phyloP scores from a whole-genome alignment of 805 yeast genomes.

The Torulaspora franciscae region DNA sequence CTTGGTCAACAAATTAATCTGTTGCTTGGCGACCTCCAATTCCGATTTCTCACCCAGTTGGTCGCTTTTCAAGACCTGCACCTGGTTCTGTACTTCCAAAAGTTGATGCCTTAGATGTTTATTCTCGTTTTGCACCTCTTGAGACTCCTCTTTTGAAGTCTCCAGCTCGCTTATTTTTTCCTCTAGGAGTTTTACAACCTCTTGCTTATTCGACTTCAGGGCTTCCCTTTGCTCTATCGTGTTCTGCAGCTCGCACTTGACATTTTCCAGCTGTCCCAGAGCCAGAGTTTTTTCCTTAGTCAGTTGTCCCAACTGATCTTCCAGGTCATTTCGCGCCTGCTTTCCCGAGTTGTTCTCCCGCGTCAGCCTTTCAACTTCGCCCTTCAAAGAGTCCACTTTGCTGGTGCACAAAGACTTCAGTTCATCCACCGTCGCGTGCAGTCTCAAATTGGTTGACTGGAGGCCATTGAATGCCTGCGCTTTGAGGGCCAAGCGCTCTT shows the following conservation, averaged over 20 bases:
- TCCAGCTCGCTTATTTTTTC: conserved; percentile 32
- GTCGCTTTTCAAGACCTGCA: conserved; percentile 33
- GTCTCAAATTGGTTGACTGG: conserved; percentile 37
- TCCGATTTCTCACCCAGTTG: conserved; percentile 32
- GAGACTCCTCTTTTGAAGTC: conserved; percentile 20
- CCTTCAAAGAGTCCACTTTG: conserved; percentile 33
- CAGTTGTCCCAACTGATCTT: conserved; percentile 20
- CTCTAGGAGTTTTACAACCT: conserved; percentile 22
- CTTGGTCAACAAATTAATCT: conserved; percentile 25
- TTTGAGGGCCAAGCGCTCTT: conserved; percentile 13
- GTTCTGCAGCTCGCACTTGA: conserved; percentile 9
- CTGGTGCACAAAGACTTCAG: conserved; percentile 34
- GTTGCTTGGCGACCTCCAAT: conserved; percentile 40
- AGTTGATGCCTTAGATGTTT: conserved; percentile 39
- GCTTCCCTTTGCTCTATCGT: conserved; percentile 14
- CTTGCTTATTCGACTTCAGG: conserved; percentile 24
- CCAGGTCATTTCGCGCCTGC: conserved; percentile 19
- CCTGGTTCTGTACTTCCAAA: conserved; percentile 38
- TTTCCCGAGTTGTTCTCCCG: conserved; percentile 22
- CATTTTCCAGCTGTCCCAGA: conserved; percentile 8
- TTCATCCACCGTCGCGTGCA: conserved; percentile 42
- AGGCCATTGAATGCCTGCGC: conserved; percentile 36
- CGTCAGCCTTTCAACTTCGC: conserved; percentile 27
- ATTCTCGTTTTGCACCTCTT: conserved; percentile 23
- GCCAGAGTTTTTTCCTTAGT: conserved; percentile 15